Evolutionary conservation across 768 basidiomycete species (phyloP), one percentile per base, ranked within the genome.

Genomic region (Auriculariales sp.): DNA sequence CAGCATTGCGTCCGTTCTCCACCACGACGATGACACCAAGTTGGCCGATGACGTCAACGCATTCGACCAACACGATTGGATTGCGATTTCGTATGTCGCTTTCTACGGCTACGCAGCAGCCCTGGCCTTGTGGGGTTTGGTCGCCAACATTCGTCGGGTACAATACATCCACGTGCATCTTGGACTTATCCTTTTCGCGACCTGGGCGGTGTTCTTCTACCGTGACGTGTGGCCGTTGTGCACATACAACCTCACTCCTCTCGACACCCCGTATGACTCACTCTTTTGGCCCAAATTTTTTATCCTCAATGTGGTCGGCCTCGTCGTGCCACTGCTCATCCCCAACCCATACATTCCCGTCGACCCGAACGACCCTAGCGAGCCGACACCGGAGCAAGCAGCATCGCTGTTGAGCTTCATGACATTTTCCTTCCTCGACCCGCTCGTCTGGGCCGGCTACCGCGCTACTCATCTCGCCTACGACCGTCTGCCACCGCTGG

Each of bases 291-390:
- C 64, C 3, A 73, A 79, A 57, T 50, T 79, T 3, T 57, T 52
- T 14, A 47, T 76, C 14, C 66, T 82, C 15, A 55, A 67, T 5
- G 28, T 74, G 4, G 72, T 66, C 7, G 70, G 68, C 7, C 60
- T 75, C 2, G 50, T 73, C 10, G 62, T 82, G 29, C 82, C 82
- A 22, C 60, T 81, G 14, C 51, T 75, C 46, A 64, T 72, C 34
- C 81, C 82, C 4, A 65, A 77, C 12, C 67, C 67, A 44, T 83
- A 83, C 59, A 60, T 71, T 2, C 79, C 81, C 3, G 65, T 74
- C 19, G 73, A 83, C 55, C 72, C 75, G 2, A 65, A 69, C 67
- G 59, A 70, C 19, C 64, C 69, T 15, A 57, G 58, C 44, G 54
- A 57, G 17, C 60, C 62, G 3, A 68, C 68, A 48, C 68, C 70